Evolutionary conservation across 805 yeast species (phyloP).

Genomic region (Torulaspora gathmanii): DNA sequence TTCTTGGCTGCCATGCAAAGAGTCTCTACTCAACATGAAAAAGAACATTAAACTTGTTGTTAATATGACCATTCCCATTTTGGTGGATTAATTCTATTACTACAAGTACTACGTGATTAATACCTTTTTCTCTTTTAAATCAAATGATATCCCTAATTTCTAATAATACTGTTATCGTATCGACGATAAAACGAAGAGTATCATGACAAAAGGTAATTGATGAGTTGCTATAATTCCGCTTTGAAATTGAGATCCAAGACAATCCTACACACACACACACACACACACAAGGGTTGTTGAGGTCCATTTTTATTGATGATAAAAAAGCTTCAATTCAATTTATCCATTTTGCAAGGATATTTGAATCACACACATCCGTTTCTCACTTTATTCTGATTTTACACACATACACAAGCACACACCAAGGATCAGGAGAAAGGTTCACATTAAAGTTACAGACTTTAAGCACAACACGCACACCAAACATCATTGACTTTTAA

Average conservation of each 20-base stretch:
- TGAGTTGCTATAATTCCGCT: slow-evolving; percentile 3
- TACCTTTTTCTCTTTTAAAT: slow-evolving; percentile 12
- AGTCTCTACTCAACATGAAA: slow-evolving; percentile 86
- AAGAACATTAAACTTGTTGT: slow-evolving; percentile 48
- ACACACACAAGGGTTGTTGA: slow-evolving; percentile 7
- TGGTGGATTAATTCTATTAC: slow-evolving; percentile 9
- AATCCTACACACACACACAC: slow-evolving; percentile 16
- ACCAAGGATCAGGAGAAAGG: slow-evolving; percentile 7
- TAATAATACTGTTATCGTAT: slow-evolving; percentile 13
- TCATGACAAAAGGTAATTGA: not conserved
- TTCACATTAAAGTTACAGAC: slow-evolving; percentile 8
- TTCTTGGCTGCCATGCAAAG: slow-evolving; percentile 83
- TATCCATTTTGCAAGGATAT: not conserved
- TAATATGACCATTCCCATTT: slow-evolving; percentile 7
- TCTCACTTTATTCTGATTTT: slow-evolving; percentile 1
- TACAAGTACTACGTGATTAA: slow-evolving; percentile 11
- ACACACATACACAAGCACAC: not conserved
- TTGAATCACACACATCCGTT: slow-evolving; percentile 6
- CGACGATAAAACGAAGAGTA: slow-evolving; percentile 2
- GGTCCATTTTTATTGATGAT: not conserved
- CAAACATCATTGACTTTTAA: slow-evolving; percentile 9
- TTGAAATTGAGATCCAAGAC: not conserved
- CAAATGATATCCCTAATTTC: slow-evolving; percentile 20
- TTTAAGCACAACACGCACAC: slow-evolving; percentile 15
- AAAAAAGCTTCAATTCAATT: not conserved